Evolutionary conservation across 2,329 filamentous ascomycete species (phyloP).

Genomic region (Exophiala alcalophila): DNA sequence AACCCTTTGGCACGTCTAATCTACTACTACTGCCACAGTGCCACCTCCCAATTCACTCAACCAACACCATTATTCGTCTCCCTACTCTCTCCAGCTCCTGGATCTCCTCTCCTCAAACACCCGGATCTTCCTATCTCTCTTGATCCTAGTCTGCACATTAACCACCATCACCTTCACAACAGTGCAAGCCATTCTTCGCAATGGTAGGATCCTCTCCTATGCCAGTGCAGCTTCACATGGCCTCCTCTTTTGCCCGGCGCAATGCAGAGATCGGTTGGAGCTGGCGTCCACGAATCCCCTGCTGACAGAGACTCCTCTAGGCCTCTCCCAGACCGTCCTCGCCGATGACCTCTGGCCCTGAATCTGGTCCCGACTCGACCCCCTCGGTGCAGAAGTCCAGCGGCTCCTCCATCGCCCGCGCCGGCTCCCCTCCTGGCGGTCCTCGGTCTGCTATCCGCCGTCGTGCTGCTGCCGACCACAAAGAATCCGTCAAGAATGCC

Average conservation of each 20-base stretch:
- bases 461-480: slow-evolving; percentile 92
- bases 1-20: background rate
- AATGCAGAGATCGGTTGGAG: background rate
- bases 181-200: background rate
- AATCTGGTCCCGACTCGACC: slow-evolving; percentile 47
- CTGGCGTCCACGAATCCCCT: background rate
- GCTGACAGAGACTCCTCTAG: slow-evolving; percentile 5
- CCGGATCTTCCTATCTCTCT: background rate
- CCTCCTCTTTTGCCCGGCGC: background rate
- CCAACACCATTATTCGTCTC: background rate
- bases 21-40: background rate
- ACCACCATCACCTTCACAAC: background rate
- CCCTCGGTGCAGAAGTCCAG: slow-evolving; percentile 53
- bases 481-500: slow-evolving; percentile 93
- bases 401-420: slow-evolving; percentile 69
- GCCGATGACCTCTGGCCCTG: slow-evolving; percentile 45
- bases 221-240: background rate
- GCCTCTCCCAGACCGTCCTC: slow-evolving; percentile 36
- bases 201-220: slow-evolving; percentile 8
- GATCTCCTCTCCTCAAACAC: background rate
- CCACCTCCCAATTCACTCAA: background rate
- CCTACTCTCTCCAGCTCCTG: background rate
- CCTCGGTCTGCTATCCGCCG: slow-evolving; percentile 93
- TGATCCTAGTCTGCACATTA: background rate
- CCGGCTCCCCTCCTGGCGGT: slow-evolving; percentile 85